phyloP scores from a whole-genome alignment of 2,329 filamentous ascomycete genomes.

The Ascomycota sp. region DNA sequence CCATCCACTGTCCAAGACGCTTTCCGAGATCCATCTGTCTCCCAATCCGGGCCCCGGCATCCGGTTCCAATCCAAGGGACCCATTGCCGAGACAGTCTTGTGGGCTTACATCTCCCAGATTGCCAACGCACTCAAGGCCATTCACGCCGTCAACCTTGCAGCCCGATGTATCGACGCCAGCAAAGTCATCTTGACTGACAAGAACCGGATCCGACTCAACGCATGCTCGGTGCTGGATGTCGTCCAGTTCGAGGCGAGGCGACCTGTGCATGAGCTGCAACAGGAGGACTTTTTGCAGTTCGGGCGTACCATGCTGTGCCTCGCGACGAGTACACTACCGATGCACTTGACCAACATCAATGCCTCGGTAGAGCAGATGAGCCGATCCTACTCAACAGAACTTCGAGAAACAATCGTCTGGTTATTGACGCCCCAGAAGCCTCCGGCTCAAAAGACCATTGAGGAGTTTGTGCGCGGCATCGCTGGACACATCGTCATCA shows the following conservation, averaged over 20 bases:
- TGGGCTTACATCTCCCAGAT: slow-evolving; percentile 91
- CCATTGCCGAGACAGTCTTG: slow-evolving; percentile 48
- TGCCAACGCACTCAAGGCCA: slow-evolving; percentile 63
- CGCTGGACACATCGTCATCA: slow-evolving; percentile 49
- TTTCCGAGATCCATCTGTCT: slow-evolving; percentile 59
- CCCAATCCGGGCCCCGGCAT: slow-evolving; percentile 16
- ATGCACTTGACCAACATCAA: slow-evolving; percentile 35
- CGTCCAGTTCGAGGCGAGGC: slow-evolving; percentile 52
- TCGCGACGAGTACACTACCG: slow-evolving; percentile 46
- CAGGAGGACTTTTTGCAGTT: slow-evolving; percentile 72
- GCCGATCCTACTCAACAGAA: slow-evolving; percentile 52
- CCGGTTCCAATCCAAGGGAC: slow-evolving; percentile 21
- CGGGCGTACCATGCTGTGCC: slow-evolving; percentile 59
- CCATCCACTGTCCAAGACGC: slow-evolving; percentile 71
- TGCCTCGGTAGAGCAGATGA: slow-evolving; percentile 53
- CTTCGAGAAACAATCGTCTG: slow-evolving; percentile 61
- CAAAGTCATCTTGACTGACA: slow-evolving; percentile 77
- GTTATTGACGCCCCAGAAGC: slow-evolving; percentile 47
- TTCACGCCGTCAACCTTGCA: slow-evolving; percentile 61
- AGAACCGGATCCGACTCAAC: slow-evolving; percentile 70
- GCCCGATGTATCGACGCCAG: slow-evolving; percentile 68
- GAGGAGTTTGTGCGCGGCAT: slow-evolving; percentile 62
- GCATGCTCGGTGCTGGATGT: slow-evolving; percentile 82
- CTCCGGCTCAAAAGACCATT: slow-evolving; percentile 41
- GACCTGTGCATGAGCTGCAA: slow-evolving; percentile 53